Base-by-base conservation (phyloP, 257 asterid genomes). In the Solanum okadae region DNA sequence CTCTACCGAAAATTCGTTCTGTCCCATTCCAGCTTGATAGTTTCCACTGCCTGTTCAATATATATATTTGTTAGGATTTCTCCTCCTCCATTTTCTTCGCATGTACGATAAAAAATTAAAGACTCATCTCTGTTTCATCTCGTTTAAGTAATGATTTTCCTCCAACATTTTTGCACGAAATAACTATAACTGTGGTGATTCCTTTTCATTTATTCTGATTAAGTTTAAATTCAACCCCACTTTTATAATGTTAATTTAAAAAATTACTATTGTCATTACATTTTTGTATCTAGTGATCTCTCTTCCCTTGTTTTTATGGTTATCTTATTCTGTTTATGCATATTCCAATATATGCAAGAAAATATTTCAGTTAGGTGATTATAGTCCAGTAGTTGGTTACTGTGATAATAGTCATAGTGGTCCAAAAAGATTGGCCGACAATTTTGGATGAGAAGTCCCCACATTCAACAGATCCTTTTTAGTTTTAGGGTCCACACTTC, bases 11-110 rank as follows among this genome's bases (percentile, higher is more conserved):
- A 52, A 52, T 6, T 52, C 10, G 4, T 18, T 52, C 0, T 6
- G 4, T 1, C 23, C n/a, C n/a, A 52, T 1, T 52, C 0, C 10
- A 52, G 1, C 3, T 52, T 16, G n/a, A 0, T 52, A 6, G 4
- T 52, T 52, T 16, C 0, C 10, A 52, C 4, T 0, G 63, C 4
- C 10, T 52, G 0, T 16, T 3, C 9, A 49, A 49, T 49, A 49
- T 5, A 49, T 49, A 49, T 49, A 49, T 15, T 49, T 1, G 3
- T 49, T 8, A 5, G 61, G 22, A 49, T 49, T 49, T 49, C 61
- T 49, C 61, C 22, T 52, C 61, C 9, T 52, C 23, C n/a, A 52
- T 52, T 52, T 18, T 52, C 23, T 52, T 52, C 9, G n/a, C n/a
- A 52, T 18, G 63, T 52, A 16, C 4, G n/a, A 18, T 52, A 12